Evolutionary conservation across 768 basidiomycete genomes (phyloP), one percentile per base, ranked within the genome.

Genomic region (Rubroboletus satanas): DNA sequence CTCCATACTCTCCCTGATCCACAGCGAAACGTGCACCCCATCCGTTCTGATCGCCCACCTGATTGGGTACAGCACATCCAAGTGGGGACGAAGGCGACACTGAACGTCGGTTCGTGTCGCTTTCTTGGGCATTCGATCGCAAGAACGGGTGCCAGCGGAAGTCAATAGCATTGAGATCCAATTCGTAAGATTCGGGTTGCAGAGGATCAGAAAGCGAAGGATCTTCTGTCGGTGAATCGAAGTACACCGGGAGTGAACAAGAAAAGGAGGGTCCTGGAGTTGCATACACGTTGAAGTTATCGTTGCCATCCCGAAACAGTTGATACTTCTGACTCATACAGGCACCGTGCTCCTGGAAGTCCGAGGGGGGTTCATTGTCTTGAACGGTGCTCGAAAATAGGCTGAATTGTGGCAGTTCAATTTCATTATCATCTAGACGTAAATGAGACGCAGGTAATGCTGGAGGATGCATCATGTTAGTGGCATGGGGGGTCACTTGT

Each of bases 61-160:
- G 51, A 50, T 58, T 49, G 29, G 62, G 37, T 44, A 52, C 14
- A 18, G 45, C 10, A 39, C 39, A 31, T 49, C 37, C 54, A 28
- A 57, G 42, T 2, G 41, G 50, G 31, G 52, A 26, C 23, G 38
- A 55, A 44, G 51, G 42, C 15, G 46, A 38, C 11, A 31, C 36
- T 21, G 38, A 18, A 12, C 1, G 41, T 45, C 32, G 37, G 35
- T 42, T 47, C 28, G 17, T 52, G 15, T 47, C 29, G 7, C 42
- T 44, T 45, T 57, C 60, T 49, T 50, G 55, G 49, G 43, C 11
- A 56, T 62, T 51, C 41, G 62, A 72, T 49, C 61, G 59, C 54
- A 74, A 64, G 59, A 85, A 87, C 9, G 78, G 77, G 44, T 71
- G 66, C 84, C 85, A 86, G 49, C 64, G 74, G 59, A 86, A 87